phyloP scores from a whole-genome alignment of 768 basidiomycete species.

The Calocera cornea region DNA sequence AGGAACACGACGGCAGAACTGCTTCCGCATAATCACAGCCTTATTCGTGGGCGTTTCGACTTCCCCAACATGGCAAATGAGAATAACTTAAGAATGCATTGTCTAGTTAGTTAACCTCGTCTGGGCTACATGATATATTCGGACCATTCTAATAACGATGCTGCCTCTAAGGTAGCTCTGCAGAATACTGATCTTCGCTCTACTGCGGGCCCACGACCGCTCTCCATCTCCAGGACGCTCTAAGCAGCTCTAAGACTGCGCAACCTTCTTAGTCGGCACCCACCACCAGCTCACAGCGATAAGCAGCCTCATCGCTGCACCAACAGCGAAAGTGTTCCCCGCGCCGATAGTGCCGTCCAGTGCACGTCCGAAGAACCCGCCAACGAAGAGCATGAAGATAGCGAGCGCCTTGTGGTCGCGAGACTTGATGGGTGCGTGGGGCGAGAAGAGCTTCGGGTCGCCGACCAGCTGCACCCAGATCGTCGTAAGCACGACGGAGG shows the following conservation, averaged over 20 bases:
- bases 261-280: constrained; percentile 34
- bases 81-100: too few relatives aligned
- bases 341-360: constrained; percentile 34
- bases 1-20: neutral
- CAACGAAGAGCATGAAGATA: constrained; percentile 48
- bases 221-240: too few relatives aligned
- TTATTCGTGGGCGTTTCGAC: neutral
- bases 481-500: constrained; percentile 9
- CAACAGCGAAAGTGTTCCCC: constrained; percentile 52
- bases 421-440: neutral
- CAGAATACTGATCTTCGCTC: too few relatives aligned
- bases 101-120: too few relatives aligned
- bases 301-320: constrained; percentile 46
- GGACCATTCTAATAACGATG: too few relatives aligned
- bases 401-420: constrained; percentile 21
- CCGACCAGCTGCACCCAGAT: constrained; percentile 10
- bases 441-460: constrained; percentile 8
- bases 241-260: neutral
- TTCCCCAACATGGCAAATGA: too few relatives aligned
- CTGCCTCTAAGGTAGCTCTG: too few relatives aligned
- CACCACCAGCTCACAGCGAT: constrained; percentile 54
- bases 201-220: too few relatives aligned
- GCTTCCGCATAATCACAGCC: neutral
- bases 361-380: constrained; percentile 44
- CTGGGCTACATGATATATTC: too few relatives aligned